These are phyloP conservation scores for Solanum chilense DNA, from an alignment of 257 asterid genomes.

Conservation along the genomic window DNA sequence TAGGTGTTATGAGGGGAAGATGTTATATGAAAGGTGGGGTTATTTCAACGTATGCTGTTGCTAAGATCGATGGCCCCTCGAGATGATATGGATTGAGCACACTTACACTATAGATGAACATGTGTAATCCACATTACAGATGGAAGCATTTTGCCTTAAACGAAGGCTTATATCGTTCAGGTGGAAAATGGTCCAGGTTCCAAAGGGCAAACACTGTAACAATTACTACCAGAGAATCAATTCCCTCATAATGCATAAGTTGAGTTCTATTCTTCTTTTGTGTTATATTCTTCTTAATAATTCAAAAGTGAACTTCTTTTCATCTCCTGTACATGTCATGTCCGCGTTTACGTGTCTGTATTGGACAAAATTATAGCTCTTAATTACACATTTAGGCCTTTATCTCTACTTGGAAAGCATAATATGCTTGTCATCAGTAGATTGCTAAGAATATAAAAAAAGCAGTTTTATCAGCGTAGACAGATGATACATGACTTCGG, in stretches of 20 bases:
- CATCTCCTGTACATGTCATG: background rate
- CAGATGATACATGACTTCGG: background rate
- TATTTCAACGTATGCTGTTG: conserved; percentile 2
- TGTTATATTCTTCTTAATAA: background rate
- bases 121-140: background rate
- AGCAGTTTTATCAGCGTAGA: background rate
- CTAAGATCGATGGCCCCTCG: background rate
- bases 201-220: background rate
- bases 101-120: background rate
- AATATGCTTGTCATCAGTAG: background rate
- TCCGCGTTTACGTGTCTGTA: background rate
- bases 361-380: background rate
- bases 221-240: background rate
- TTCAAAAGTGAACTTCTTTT: background rate
- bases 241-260: background rate
- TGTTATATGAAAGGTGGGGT: conserved; percentile 16
- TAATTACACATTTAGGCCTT: background rate
- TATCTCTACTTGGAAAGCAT: background rate
- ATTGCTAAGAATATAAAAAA: background rate
- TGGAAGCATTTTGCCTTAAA: background rate
- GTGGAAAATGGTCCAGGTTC: background rate
- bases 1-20: conserved; percentile 42
- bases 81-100: background rate
- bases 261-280: background rate
- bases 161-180: background rate